Conservation (phyloP, 2,329 filamentous ascomycete genomes). For the Sporothrix brasiliensis region DNA sequence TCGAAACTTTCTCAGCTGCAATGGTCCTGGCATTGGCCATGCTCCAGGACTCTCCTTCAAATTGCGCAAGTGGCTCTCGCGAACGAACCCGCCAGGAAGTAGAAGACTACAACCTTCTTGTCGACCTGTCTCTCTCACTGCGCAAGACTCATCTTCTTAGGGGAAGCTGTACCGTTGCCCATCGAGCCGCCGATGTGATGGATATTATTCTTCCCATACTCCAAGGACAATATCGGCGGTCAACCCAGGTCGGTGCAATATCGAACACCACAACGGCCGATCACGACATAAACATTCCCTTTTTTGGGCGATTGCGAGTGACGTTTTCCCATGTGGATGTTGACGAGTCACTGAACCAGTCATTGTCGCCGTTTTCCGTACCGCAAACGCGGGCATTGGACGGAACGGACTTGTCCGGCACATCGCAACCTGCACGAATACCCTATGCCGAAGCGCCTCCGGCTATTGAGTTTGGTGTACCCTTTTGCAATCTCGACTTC, state of each 20-base stretch:
- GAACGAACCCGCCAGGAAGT: background rate
- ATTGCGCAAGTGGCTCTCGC: background rate
- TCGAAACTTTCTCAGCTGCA: conserved; percentile 22
- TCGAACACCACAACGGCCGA: background rate
- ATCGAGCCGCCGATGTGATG: conserved; percentile 24
- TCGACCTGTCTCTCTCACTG: background rate
- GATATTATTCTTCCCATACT: conserved; percentile 23
- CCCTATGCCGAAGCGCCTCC: background rate
- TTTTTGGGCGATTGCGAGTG: conserved; percentile 20
- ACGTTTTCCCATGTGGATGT: background rate
- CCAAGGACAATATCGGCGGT: background rate
- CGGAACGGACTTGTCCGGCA: background rate
- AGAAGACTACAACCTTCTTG: background rate
- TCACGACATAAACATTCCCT: conserved; percentile 23
- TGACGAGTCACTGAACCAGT: background rate
- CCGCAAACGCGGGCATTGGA: background rate
- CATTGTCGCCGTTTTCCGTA: background rate
- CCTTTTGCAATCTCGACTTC: background rate
- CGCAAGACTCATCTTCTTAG: conserved; percentile 9
- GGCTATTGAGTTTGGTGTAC: conserved; percentile 16
- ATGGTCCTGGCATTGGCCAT: conserved; percentile 21
- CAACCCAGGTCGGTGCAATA: background rate
- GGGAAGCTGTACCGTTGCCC: conserved; percentile 21
- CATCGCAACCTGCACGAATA: background rate
- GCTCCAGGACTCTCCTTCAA: conserved; percentile 1